These are phyloP conservation scores for Septoria petroselini DNA, from an alignment of 2,329 filamentous ascomycete genomes.

Conservation along the genomic window DNA sequence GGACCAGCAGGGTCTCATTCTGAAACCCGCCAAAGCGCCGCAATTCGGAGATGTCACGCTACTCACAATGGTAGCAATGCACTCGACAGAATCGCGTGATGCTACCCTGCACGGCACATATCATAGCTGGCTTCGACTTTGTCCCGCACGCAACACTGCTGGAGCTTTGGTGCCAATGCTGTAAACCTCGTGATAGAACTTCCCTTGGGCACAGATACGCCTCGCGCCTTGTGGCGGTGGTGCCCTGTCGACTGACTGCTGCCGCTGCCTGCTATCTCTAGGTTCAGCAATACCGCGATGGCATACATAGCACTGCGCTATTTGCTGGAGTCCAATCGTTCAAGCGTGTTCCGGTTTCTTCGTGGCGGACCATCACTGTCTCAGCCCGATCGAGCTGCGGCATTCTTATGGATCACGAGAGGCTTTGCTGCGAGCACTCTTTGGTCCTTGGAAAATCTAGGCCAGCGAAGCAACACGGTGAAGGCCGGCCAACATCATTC, in stretches of 20 bases:
- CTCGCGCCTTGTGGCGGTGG: slow-evolving; percentile 5
- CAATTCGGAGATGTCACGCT: slow-evolving; percentile 8
- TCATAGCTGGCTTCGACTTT: slow-evolving; percentile 13
- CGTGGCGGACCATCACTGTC: slow-evolving; percentile 37
- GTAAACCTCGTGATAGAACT: not conserved
- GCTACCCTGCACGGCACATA: slow-evolving; percentile 1
- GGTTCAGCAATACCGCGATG: not conserved
- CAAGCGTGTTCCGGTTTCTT: slow-evolving; percentile 34
- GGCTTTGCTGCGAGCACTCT: slow-evolving; percentile 43
- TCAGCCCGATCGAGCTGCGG: slow-evolving; percentile 40
- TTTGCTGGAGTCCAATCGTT: slow-evolving; percentile 37
- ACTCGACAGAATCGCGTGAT: slow-evolving; percentile 12
- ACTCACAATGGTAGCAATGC: slow-evolving; percentile 4
- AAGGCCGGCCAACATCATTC: slow-evolving; percentile 40
- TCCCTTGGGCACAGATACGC: not conserved
- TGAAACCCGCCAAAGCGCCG: slow-evolving; percentile 1
- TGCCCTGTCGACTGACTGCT: not conserved
- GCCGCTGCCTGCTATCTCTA: slow-evolving; percentile 3
- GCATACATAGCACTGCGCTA: slow-evolving; percentile 2
- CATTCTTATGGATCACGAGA: slow-evolving; percentile 38
- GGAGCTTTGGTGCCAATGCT: slow-evolving; percentile 4
- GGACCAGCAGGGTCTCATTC: not conserved
- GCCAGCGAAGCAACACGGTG: slow-evolving; percentile 37
- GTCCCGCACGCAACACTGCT: slow-evolving; percentile 3
- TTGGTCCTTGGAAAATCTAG: slow-evolving; percentile 39